These are phyloP conservation scores for Diplodia scrobiculata DNA, from an alignment of 2,329 filamentous ascomycete genomes.

Conservation along the genomic window DNA sequence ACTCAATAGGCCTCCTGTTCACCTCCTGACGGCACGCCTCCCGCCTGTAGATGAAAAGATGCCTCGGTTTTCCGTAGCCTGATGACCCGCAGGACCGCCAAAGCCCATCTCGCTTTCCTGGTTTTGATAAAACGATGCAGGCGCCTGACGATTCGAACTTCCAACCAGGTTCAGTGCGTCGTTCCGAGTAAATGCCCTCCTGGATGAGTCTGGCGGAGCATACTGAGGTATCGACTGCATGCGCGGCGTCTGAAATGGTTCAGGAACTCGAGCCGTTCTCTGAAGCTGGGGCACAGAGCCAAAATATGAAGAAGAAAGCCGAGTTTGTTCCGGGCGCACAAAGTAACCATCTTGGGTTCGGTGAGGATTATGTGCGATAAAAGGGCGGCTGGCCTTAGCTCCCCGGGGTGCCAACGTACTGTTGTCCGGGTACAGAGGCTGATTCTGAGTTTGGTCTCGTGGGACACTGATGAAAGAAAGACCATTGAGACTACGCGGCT, in stretches of 20 bases:
- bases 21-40: conserved; percentile 22
- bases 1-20: background rate
- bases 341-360: background rate
- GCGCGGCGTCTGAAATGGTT: background rate
- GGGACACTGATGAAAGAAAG: conserved; percentile 44
- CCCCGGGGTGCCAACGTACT: background rate
- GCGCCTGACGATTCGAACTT: background rate
- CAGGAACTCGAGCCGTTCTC: background rate
- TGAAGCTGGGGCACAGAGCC: background rate
- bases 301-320: conserved; percentile 23
- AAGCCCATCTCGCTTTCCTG: background rate
- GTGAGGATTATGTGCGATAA: background rate
- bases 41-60: conserved; percentile 16
- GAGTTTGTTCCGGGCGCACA: background rate
- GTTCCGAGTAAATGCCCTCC: background rate
- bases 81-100: background rate
- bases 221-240: background rate
- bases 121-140: conserved; percentile 13
- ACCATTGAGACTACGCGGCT: conserved; percentile 39
- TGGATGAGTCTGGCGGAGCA: background rate
- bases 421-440: background rate
- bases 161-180: conserved; percentile 1
- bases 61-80: background rate
- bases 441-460: background rate
- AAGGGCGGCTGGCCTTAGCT: background rate